Evolutionary conservation across 495 filamentous ascomycete genomes (phyloP).

Genomic region (Lophiotrema nucula): DNA sequence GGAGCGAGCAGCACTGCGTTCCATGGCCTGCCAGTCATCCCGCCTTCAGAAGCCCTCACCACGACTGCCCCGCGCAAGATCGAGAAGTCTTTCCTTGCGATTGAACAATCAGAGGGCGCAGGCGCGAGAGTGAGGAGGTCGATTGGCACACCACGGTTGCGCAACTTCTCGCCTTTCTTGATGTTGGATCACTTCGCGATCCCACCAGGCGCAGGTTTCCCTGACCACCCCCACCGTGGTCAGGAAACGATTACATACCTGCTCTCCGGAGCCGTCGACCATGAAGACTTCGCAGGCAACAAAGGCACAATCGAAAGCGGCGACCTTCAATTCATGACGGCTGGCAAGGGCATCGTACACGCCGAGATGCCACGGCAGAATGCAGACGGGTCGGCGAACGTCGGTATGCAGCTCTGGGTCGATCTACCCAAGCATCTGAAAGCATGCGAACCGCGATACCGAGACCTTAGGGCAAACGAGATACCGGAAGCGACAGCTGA

Average conservation of each 20-base stretch:
- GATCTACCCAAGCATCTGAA: constrained; percentile 83
- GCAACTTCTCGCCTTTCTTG: constrained; percentile 89
- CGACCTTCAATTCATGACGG: constrained; percentile 97
- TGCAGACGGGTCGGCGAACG: constrained; percentile 69
- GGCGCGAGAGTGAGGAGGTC: constrained; percentile 85
- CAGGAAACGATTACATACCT: constrained; percentile 89
- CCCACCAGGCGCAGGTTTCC: constrained; percentile 79
- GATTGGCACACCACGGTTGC: constrained; percentile 78
- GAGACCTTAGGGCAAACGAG: constrained; percentile 73
- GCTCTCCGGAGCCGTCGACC: constrained; percentile 78
- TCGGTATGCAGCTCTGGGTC: constrained; percentile 94
- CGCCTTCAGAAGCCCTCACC: constrained; percentile 39
- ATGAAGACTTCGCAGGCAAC: constrained; percentile 94
- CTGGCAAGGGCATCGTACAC: constrained; percentile 88
- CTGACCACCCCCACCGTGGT: constrained; percentile 73
- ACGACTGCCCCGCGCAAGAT: constrained; percentile 67
- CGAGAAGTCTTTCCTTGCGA: constrained; percentile 74
- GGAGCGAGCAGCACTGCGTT: constrained; percentile 34
- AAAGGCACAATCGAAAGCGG: constrained; percentile 79
- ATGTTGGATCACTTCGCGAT: constrained; percentile 96
- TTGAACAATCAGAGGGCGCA: constrained; percentile 85
- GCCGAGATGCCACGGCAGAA: constrained; percentile 93
- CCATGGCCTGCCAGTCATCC: constrained; percentile 44
- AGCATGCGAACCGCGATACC: constrained; percentile 84
- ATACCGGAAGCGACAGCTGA: constrained; percentile 71